Evolutionary conservation across 2,329 filamentous ascomycete genomes (phyloP).

Genomic region (Diaporthe vexans): DNA sequence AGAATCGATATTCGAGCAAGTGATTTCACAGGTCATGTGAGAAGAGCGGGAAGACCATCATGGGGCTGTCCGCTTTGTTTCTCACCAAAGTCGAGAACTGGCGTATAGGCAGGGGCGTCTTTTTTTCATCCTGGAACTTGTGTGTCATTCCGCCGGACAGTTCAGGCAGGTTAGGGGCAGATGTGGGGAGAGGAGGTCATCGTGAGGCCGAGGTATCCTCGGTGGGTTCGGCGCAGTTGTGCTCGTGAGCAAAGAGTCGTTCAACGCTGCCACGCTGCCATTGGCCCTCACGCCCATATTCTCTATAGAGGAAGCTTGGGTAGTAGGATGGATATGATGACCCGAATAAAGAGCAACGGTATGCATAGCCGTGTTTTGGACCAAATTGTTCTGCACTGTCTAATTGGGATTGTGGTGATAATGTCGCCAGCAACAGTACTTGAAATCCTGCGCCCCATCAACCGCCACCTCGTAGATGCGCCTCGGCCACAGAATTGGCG

Average conservation of each 20-base stretch:
- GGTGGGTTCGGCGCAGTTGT: neutral
- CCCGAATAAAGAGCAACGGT: neutral
- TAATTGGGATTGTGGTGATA: neutral
- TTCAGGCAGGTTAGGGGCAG: neutral
- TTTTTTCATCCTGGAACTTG: neutral
- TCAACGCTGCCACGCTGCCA: neutral
- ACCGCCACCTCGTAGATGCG: too few species aligned
- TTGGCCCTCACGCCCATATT: neutral
- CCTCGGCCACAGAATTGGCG: neutral
- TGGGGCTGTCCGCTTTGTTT: neutral
- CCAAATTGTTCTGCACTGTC: neutral
- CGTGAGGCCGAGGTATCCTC: neutral
- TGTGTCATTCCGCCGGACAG: neutral
- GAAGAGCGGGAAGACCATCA: neutral
- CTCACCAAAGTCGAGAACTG: neutral
- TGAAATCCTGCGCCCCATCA: too few species aligned
- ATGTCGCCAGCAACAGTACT: neutral
- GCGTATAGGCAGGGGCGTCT: neutral
- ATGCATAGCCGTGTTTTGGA: neutral
- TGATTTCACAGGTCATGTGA: neutral
- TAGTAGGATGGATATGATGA: neutral
- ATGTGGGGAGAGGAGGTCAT: neutral
- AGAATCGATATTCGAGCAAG: neutral
- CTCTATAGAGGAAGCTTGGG: neutral
- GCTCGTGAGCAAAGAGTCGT: neutral